Percentiles rank a stretch among this genome's conserved stretches.
Conservation (phyloP, 2,329 filamentous ascomycete genomes). For the Periconia digitata region DNA sequence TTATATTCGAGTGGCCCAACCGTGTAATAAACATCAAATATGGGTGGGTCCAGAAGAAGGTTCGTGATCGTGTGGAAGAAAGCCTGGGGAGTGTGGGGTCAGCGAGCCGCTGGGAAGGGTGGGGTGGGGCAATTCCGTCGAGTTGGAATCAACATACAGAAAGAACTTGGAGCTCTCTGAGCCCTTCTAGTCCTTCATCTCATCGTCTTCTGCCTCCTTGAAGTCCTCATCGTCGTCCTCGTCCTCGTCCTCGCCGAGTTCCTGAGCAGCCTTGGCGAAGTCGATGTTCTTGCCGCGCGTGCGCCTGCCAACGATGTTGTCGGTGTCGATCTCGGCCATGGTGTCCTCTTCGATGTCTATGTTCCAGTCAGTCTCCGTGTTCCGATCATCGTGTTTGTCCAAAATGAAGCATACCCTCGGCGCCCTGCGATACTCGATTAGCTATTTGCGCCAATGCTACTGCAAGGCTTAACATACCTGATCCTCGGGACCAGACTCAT, state of each 20-base stretch:
- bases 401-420: slow-evolving; percentile 36
- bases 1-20: slow-evolving; percentile 12
- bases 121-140: background rate
- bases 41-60: slow-evolving; percentile 12
- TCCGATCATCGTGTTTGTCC: slow-evolving; percentile 9
- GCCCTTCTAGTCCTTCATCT: slow-evolving; percentile 64
- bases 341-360: slow-evolving; percentile 71
- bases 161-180: slow-evolving; percentile 8
- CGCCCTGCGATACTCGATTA: slow-evolving; percentile 30
- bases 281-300: slow-evolving; percentile 92
- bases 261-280: slow-evolving; percentile 84
- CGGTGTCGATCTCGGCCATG: slow-evolving; percentile 86
- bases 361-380: slow-evolving; percentile 22
- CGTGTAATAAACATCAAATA: slow-evolving; percentile 9
- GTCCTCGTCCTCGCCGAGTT: slow-evolving; percentile 73
- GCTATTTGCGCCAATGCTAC: slow-evolving; percentile 18
- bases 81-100: slow-evolving; percentile 10
- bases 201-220: slow-evolving; percentile 62
- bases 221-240: slow-evolving; percentile 75
- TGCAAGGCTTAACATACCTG: slow-evolving; percentile 49
- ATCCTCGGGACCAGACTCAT: slow-evolving; percentile 66
- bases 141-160: slow-evolving; percentile 16
- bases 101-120: background rate
- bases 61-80: slow-evolving; percentile 23
- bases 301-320: slow-evolving; percentile 83